Evolutionary conservation across 371 early-diverging fungal genomes (phyloP), one percentile per base, ranked within the genome.

Genomic region (Lichtheimia corymbifera): DNA sequence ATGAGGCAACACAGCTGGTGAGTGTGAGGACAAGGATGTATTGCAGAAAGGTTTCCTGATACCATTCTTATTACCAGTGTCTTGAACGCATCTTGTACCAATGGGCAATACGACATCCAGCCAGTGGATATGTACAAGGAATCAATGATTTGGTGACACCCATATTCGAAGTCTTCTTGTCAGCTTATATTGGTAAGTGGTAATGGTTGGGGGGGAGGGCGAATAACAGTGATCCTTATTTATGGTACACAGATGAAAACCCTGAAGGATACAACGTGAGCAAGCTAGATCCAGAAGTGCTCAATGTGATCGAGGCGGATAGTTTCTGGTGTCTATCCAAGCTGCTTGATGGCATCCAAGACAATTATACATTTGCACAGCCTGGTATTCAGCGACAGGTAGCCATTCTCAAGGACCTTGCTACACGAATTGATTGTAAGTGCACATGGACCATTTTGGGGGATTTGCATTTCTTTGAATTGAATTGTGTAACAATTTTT

Each of bases 51-150:
- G 11, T 5, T 35, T 11, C 1, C 11, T 35, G 35, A 35, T 35
- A 9, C 9, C 11, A n/a, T n/a, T n/a, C 0, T 35, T 35, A 28
- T 28, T 30, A 55, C 5, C 72, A 92, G 92, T 86, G 91, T 52
- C 73, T 98, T 15, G 96, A 94, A 68, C 83, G 97, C 15, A 89
- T 97, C 35, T 79, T 98, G 24, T 98, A 97, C 65, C 91, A 93
- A 62, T 98, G 99, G 99, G 94, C 99, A 0, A 94, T 94, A 14
- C 83, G 98, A 35, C 99, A 97, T 65, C 99, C 99, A 7, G 96
- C 97, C n/a, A 90, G 93, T 67, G 98, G 98, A 25, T 99, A 99
- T 75, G 97, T 99, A 5, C 99, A 99, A 72, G 99, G 99, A 1
- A 99, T 99, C 73, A 98, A 99, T 76, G 99, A 99, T 66, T 78